Evolutionary conservation across 306 rosid species (phyloP), one percentile per base, ranked within the genome.

Genomic region (Rosa multiflora): DNA sequence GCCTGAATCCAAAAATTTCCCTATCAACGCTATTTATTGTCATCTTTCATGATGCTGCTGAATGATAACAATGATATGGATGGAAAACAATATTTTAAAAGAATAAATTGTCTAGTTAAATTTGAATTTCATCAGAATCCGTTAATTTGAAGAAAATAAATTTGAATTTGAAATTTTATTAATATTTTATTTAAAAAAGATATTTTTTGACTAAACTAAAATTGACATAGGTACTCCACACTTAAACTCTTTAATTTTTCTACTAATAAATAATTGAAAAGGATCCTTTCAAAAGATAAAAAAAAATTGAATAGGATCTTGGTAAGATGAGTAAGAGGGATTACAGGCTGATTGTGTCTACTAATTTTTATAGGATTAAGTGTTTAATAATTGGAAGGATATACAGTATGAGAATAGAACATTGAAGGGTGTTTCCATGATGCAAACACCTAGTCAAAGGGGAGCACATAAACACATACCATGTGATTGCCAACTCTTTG

Each of bases 401-500:
- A 72, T 37, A 43, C 46, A 43, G 46, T 43, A 81, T 78, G 73
- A 81, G 85, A 78, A 67, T 11, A 78, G 79, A 32, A 77, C 78
- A 83, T 76, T 86, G 79, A 85, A 74, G 61, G 79, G 64, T 88
- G 92, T 84, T 88, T 87, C 95, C 95, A 72, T 71, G 73, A 83
- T 78, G 83, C 87, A 72, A 84, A 88, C 93, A 85, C 80, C 70
- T 9, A 39, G 87, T 83, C 84, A 74, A 83, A 80, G 77, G 79
- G 73, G 84, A 62, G 90, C 85, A 90, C 72, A 51, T 83, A 82
- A 88, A 88, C 93, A 86, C 93, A 86, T 61, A 76, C 83, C 97
- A 93, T 90, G 98, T 93, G 97, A n/a, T 87, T 85, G 95, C 88
- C 89, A 90, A 79, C 96, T 79, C 80, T 23, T 74, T 29, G 53